Evolutionary conservation across 495 filamentous ascomycete species (phyloP).

Genomic region (Cercophora sp.): DNA sequence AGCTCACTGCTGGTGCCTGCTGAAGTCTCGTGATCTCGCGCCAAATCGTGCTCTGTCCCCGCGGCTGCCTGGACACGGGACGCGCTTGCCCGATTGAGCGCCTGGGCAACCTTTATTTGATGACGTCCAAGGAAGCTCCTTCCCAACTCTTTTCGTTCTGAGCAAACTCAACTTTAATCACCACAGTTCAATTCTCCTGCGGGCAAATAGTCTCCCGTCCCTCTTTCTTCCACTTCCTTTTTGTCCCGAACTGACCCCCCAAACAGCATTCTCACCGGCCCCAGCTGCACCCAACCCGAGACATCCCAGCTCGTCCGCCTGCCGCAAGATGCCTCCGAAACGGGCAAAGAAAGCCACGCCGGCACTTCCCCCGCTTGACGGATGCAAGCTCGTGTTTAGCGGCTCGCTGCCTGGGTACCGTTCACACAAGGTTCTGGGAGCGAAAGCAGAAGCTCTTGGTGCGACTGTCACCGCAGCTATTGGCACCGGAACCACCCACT

Average conservation of each 20-base stretch:
- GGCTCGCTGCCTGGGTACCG: conserved; percentile 54
- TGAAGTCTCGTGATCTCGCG: conserved; percentile 18
- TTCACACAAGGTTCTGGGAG: conserved; percentile 48
- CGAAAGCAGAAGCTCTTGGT: conserved; percentile 45
- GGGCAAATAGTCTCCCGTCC: not conserved
- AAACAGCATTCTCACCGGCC: not conserved
- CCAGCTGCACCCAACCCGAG: not conserved
- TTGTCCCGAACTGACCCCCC: not conserved
- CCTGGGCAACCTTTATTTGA: not conserved
- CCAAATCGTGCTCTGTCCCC: not conserved
- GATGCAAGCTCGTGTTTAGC: conserved; percentile 53
- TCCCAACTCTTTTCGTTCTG: not conserved
- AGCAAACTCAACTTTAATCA: too few species aligned
- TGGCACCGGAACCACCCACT: conserved; percentile 52
- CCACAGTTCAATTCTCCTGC: not conserved
- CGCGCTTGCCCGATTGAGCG: conserved; percentile 14
- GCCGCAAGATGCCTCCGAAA: conserved; percentile 23
- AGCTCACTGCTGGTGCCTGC: not conserved
- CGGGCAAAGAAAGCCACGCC: conserved; percentile 23
- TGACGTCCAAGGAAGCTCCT: not conserved
- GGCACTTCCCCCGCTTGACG: conserved; percentile 39
- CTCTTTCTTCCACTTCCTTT: not conserved
- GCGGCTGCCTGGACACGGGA: conserved; percentile 26
- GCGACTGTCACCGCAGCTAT: conserved; percentile 46
- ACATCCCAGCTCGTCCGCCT: not conserved